phyloP scores from a whole-genome alignment of 345 rosid species.

The Gossypioides kirkii region DNA sequence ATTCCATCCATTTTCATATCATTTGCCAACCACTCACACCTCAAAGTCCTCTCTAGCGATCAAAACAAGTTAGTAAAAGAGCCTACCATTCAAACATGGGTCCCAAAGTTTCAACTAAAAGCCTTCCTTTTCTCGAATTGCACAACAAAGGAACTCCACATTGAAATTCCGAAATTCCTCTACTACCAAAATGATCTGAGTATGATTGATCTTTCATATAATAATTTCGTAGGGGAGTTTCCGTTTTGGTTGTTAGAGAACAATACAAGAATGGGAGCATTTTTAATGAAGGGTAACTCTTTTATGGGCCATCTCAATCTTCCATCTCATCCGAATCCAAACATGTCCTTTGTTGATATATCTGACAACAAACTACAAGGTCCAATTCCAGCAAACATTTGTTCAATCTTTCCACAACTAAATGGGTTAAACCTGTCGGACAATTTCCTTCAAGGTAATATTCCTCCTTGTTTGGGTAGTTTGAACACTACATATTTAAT shows the following conservation, averaged over 20 bases:
- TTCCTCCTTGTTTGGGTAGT: too few relatives aligned
- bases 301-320: neutral
- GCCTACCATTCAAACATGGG: neutral
- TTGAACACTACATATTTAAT: too few relatives aligned
- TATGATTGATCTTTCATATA: neutral
- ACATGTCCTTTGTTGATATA: neutral
- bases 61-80: neutral
- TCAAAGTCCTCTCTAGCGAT: neutral
- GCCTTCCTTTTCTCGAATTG: neutral
- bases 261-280: neutral
- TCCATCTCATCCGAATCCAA: neutral
- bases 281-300: neutral
- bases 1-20: too few relatives aligned
- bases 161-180: neutral
- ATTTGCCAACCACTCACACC: too few relatives aligned
- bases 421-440: too few relatives aligned
- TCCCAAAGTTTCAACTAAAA: neutral
- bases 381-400: too few relatives aligned
- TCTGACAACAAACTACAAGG: neutral
- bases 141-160: neutral
- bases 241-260: slow-evolving; percentile 29
- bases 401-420: too few relatives aligned
- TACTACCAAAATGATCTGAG: neutral
- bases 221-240: too few relatives aligned
- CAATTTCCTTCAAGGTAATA: too few relatives aligned